Evolutionary conservation across 2,329 filamentous ascomycete species (phyloP), one percentile per base, ranked within the genome.

Genomic region (Hymenoscyphus linearis): DNA sequence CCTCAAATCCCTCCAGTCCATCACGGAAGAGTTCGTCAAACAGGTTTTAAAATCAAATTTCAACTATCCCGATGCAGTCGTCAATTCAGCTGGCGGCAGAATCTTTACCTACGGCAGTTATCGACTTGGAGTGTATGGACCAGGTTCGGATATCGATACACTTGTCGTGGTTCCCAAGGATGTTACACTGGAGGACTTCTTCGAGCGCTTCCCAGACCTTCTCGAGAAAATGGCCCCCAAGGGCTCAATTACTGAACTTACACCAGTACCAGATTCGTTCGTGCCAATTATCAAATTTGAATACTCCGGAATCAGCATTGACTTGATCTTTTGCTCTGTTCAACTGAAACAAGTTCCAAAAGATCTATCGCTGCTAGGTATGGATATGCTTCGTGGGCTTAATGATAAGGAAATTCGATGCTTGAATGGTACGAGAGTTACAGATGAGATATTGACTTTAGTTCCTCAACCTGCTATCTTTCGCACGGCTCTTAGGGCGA

Each of bases 241-340:
- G 40, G 89, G 87, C n/a, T 82, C 92, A 62, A 91, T 98, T 68
- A 88, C 89, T 63, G 91, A 96, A 72, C 81, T 97, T 70, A 88
- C 90, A 2, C 85, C 89, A 0, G 95, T 99, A 40, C 88, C 88
- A 55, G 93, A 96, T 71, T 91, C 93, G 3, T 96, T 91, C 71
- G 93, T 98, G 7, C 95, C 95, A 55, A 96, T 99, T 73, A 98
- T 99, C 79, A 98, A 97, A 74, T 90, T 98, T 71, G 91, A 96
- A 73, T 91, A 96, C 68, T 86, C 83, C 57, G 90, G 88, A 56
- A 96, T 99, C 73, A 95, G 91, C 74, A 96, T 99, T 73, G 95
- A 99, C 81, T 78, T 99, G 67, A 96, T 98, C 73, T 92, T 93
- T 76, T 89, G 90, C 66, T 83, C 90, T 60, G 84, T 96, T 67